These are phyloP conservation scores for Kurtzmaniella quercitrusa DNA, from an alignment of 1,139 yeast species.

Conservation along the genomic window DNA sequence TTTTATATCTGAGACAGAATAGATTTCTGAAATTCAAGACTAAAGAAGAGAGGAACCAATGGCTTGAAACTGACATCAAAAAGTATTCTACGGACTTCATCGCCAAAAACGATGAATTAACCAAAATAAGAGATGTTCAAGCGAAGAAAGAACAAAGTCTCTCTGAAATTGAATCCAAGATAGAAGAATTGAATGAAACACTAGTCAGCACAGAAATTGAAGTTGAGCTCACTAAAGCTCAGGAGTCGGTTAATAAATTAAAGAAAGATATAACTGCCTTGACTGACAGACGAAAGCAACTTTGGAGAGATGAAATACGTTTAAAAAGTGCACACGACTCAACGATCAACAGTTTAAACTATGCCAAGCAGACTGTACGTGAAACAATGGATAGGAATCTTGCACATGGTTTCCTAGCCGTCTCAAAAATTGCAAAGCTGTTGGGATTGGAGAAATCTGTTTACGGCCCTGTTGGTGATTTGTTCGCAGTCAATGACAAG, in stretches of 20 bases:
- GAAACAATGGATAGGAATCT: slow-evolving; percentile 75
- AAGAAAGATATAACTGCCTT: slow-evolving; percentile 41
- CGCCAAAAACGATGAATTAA: slow-evolving; percentile 14
- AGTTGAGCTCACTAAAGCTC: slow-evolving; percentile 17
- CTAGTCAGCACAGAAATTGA: slow-evolving; percentile 32
- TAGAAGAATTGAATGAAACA: slow-evolving; percentile 27
- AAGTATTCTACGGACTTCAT: slow-evolving; percentile 17
- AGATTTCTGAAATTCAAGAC: slow-evolving; percentile 58
- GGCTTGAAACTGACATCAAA: slow-evolving; percentile 49
- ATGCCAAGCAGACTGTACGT: slow-evolving; percentile 56
- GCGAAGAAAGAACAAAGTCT: slow-evolving; percentile 16
- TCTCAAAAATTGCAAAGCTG: slow-evolving; percentile 53
- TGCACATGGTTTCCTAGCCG: slow-evolving; percentile 66
- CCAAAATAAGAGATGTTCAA: slow-evolving; percentile 18
- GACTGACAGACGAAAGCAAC: slow-evolving; percentile 62
- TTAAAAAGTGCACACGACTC: slow-evolving; percentile 54
- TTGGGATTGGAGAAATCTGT: slow-evolving; percentile 57
- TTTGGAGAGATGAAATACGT: slow-evolving; percentile 81
- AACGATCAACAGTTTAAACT: slow-evolving; percentile 49
- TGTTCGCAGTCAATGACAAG: slow-evolving; percentile 75
- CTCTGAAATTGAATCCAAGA: slow-evolving; percentile 26
- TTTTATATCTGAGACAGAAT: slow-evolving; percentile 70
- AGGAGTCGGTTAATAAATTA: slow-evolving; percentile 23
- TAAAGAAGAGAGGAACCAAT: slow-evolving; percentile 58
- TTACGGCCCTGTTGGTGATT: slow-evolving; percentile 81